phyloP scores from a whole-genome alignment of 139 green algal genomes.

The Chlorella ohadii region DNA sequence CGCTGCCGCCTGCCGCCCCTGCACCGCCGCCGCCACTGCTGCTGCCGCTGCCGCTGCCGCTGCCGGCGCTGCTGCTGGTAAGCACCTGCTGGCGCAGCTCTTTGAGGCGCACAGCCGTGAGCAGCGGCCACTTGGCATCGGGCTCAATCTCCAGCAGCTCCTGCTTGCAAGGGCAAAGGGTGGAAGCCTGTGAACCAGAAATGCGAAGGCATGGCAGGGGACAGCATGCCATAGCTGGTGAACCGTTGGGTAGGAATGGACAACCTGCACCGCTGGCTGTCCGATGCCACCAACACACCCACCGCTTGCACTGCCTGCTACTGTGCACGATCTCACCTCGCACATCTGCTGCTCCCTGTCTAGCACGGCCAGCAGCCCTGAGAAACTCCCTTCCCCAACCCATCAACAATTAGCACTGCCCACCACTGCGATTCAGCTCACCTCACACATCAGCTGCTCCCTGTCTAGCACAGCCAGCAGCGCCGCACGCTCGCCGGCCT shows the following conservation, averaged over 20 bases:
- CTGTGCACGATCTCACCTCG: not conserved
- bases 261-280: too few relatives aligned
- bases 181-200: too few relatives aligned
- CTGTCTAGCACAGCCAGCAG: slow-evolving; percentile 57
- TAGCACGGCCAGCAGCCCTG: too few relatives aligned
- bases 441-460: slow-evolving; percentile 52
- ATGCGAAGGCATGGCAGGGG: too few relatives aligned
- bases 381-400: too few relatives aligned
- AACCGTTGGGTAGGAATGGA: too few relatives aligned
- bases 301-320: too few relatives aligned
- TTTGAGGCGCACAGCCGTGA: slow-evolving; percentile 76
- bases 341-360: not conserved
- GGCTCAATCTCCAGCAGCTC: slow-evolving; percentile 55
- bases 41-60: not conserved
- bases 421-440: not conserved
- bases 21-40: not conserved
- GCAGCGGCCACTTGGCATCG: slow-evolving; percentile 84
- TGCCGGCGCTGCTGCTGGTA: not conserved
- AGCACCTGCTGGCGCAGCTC: slow-evolving; percentile 56
- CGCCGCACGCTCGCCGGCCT: slow-evolving; percentile 23
- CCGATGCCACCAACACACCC: too few relatives aligned
- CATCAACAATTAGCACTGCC: too few relatives aligned
- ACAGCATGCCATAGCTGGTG: too few relatives aligned
- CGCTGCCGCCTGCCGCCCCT: not conserved
- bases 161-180: too few relatives aligned